Conservation (phyloP, 371 early-diverging fungal species). For the Rhizopus sp. region DNA sequence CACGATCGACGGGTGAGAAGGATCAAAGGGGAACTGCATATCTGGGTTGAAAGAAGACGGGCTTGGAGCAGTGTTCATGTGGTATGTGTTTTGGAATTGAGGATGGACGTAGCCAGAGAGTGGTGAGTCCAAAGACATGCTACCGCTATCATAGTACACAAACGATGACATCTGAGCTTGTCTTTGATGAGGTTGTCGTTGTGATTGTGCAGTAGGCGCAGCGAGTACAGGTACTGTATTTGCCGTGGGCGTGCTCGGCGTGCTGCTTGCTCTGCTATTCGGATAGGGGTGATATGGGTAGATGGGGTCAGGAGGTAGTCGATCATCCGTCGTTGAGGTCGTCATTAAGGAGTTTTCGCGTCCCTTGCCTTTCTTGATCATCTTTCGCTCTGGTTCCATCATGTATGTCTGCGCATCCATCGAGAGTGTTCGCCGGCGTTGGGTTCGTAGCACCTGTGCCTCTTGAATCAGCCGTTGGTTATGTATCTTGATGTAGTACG, state of each 20-base stretch:
- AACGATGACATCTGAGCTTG: conserved; percentile 17
- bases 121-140: conserved; percentile 22
- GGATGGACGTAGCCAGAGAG: conserved; percentile 26
- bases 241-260: conserved; percentile 6
- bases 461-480: conserved; percentile 34
- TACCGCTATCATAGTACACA: conserved; percentile 27
- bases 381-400: conserved; percentile 18
- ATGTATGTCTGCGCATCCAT: conserved; percentile 6
- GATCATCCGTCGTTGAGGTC: neutral
- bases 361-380: conserved; percentile 18
- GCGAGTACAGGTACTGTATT: conserved; percentile 10
- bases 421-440: conserved; percentile 19
- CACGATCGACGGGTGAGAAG: conserved; percentile 18
- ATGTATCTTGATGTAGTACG: conserved; percentile 40
- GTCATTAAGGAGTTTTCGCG: conserved; percentile 1
- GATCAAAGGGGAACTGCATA: conserved; percentile 28
- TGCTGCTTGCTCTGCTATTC: conserved; percentile 14
- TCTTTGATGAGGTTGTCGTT: conserved; percentile 13
- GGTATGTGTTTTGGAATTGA: conserved; percentile 20
- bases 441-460: conserved; percentile 25
- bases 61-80: conserved; percentile 15
- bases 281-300: conserved; percentile 11
- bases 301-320: conserved; percentile 9
- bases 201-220: conserved; percentile 20
- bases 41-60: conserved; percentile 22